Conservation (phyloP, 805 yeast genomes). For the Sugiyamaella valdiviana region DNA sequence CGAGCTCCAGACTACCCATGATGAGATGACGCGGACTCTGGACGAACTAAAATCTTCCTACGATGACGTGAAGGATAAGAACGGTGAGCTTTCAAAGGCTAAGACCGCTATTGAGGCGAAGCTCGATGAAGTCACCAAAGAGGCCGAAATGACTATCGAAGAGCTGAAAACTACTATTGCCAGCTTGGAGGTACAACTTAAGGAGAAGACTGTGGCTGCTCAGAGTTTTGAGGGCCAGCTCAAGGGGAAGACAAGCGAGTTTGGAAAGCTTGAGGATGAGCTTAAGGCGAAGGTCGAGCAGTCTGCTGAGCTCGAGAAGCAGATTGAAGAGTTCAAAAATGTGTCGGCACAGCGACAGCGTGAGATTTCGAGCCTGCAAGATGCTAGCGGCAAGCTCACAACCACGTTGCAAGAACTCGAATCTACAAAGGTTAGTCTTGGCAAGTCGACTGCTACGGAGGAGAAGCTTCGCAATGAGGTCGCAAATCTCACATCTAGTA, state of each 20-base stretch:
- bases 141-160: not conserved
- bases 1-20: slow-evolving; percentile 2
- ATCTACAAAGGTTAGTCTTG: too few relatives aligned
- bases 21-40: not conserved
- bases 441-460: not conserved
- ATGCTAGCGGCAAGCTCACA: not conserved
- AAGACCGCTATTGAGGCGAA: not conserved
- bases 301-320: not conserved
- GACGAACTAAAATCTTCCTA: not conserved
- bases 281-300: not conserved
- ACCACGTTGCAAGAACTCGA: not conserved
- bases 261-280: not conserved
- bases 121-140: not conserved
- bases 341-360: not conserved
- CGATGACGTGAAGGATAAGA: not conserved
- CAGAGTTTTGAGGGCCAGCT: not conserved
- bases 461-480: slow-evolving; percentile 25
- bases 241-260: not conserved
- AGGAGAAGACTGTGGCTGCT: not conserved
- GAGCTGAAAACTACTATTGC: not conserved
- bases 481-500: slow-evolving; percentile 31
- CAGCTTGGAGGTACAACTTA: not conserved
- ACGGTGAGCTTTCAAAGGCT: not conserved
- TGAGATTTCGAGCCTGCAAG: not conserved
- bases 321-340: not conserved